phyloP scores from a whole-genome alignment of 1,284 basidiomycete genomes.

The Leucoagaricus sp. region DNA sequence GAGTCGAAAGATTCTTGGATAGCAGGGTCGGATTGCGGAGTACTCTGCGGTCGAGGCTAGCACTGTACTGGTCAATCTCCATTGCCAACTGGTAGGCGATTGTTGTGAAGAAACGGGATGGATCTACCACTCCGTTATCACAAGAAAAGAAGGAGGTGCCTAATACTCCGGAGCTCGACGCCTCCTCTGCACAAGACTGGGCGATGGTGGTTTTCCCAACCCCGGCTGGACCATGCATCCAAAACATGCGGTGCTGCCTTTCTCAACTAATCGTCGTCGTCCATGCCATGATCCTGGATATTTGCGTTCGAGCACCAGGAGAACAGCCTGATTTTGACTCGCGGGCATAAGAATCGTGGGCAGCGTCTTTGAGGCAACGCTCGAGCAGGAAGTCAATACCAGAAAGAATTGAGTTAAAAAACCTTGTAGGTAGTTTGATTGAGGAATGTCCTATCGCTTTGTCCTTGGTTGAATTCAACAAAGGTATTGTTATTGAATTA shows the following conservation, averaged over 20 bases:
- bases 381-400: too few species aligned
- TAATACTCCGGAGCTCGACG: neutral
- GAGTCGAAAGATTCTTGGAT: neutral
- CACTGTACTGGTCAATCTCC: neutral
- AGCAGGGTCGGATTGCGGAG: neutral
- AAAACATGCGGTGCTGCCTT: neutral
- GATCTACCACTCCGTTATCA: neutral
- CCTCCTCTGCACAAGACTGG: neutral
- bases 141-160: slow-evolving; percentile 2
- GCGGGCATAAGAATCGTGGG: neutral
- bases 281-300: slow-evolving; percentile 1
- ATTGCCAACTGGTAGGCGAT: slow-evolving; percentile 3
- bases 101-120: neutral
- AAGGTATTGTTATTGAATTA: too few species aligned
- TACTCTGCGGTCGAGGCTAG: neutral
- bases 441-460: too few species aligned
- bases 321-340: neutral
- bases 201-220: slow-evolving; percentile 4
- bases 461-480: too few species aligned
- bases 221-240: slow-evolving; percentile 7
- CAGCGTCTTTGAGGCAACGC: neutral
- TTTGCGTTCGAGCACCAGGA: slow-evolving; percentile 2
- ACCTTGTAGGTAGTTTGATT: too few species aligned
- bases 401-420: too few species aligned
- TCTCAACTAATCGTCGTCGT: neutral